Base-by-base conservation (phyloP, 768 basidiomycete species). In the Russula sp. region DNA sequence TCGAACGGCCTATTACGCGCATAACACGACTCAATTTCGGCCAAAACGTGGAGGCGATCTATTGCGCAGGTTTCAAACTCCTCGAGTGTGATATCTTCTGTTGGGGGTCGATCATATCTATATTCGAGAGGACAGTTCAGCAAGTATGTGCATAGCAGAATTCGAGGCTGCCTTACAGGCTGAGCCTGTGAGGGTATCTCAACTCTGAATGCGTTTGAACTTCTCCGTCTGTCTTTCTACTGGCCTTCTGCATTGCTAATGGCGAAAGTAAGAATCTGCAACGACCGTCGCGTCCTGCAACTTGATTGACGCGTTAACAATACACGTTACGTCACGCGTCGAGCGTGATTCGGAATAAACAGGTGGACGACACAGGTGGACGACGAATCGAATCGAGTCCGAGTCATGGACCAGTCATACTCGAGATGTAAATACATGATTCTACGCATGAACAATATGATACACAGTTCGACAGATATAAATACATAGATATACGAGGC, bases 61-160 rank as follows among this genome's bases (percentile, higher is more conserved):
- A 99, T 79, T 0, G 97, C 97, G 71, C 82, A 91, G 3, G 81
- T 86, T 73, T 99, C 97, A 68, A 99, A 99, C 66, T 98, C 91
- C 72, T 98, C 97, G 18, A 98, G 78, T 1, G 94, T 94, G 20
- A 98, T 87, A 70, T 98, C 94, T 60, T 86, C 87, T 16, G 81
- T 73, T 20, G 97, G 97, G 22, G 95, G 91, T 18, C 71, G 76
- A 68, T 95, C 88, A 71, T 99, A 98, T 74, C 94, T 97, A 58
- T 27, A 37, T 44, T 57, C 31, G 13, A 34, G 45, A 45, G 4
- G 40, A 7, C 8, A 35, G 16, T 49, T 44, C 47, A 62, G 47
- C 32, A 45, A 45, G 22, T 27, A 11, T 6, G 9, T 35, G 40
- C 16, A 47, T 11, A 14, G 8, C 31, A 39, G 20, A 59, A 18